Base-by-base conservation (phyloP, 352 stramenopile species). In the Hyaloperonospora arabidopsidis region DNA sequence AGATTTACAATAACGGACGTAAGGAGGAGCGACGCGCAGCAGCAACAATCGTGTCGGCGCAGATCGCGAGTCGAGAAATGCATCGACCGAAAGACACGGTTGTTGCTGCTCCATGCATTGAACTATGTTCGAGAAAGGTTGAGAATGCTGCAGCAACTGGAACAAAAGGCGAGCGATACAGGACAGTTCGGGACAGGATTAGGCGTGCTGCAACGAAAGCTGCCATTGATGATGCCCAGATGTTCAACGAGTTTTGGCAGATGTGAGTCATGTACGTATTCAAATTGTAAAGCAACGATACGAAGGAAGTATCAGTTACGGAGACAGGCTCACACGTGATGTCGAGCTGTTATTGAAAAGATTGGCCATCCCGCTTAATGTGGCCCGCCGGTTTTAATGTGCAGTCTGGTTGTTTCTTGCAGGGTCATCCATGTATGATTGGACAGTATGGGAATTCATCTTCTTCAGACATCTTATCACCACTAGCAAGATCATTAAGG, bases 211-310 rank as follows among this genome's bases (percentile, higher is more conserved):
- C 63, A 41, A 66, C 56, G 55, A 52, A 72, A 35, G 63, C 63
- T 52, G 63, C 63, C 15, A 56, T 67, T 14, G 61, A 70, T 11
- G 65, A 73, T 41, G 57, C 61, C 1, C 52, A 70, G 12, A 55
- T 40, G 15, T 73, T 73, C 41, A 52, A 63, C 41, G 65, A 73
- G 29, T 70, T 70, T 50, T 73, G 61, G 65, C 61, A 73, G 35
- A 67, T 69, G 57, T 73, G 46, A 34, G 36, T 8, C 25, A 7
- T 29, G 25, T 3, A 29, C 25, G 25, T 29, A 8, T 7, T 29
- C 25, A 29, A 29, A 29, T 29, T 29, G 25, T 29, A 29, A 29
- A 29, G 25, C 7, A 7, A 29, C 7, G 25, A 29, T 29, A 7
- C 25, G 25, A 29, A 29, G 25, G 25, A 29, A 29, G 25, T 29